These are phyloP conservation scores for Auricularia sp. DNA, from an alignment of 768 basidiomycete genomes.

Conservation along the genomic window DNA sequence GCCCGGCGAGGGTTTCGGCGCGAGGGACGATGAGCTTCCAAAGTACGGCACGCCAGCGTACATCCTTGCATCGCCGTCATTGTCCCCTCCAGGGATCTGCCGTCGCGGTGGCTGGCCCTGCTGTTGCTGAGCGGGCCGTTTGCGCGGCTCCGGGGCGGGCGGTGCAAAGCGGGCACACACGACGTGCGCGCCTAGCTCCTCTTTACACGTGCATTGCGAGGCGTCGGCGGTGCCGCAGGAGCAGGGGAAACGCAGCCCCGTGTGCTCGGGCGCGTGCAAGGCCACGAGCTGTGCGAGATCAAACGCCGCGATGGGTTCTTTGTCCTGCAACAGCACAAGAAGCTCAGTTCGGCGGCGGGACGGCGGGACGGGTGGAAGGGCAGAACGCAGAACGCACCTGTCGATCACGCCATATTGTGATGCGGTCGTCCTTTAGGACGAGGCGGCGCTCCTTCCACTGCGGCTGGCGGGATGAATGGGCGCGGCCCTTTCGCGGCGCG, in stretches of 20 bases:
- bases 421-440: neutral
- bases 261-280: neutral
- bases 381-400: neutral
- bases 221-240: neutral
- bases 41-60: neutral
- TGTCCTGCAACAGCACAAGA: neutral
- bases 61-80: neutral
- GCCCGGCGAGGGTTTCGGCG: neutral
- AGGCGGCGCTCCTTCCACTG: conserved; percentile 2
- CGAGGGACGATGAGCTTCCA: neutral
- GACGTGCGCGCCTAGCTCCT: neutral
- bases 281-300: neutral
- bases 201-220: neutral
- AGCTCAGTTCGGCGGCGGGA: too few species aligned
- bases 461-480: neutral
- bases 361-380: too few species aligned
- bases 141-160: neutral
- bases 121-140: neutral
- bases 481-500: neutral
- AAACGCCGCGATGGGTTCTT: neutral
- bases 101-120: neutral
- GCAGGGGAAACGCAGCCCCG: neutral
- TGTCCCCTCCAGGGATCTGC: neutral
- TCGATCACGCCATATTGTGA: neutral
- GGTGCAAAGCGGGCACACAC: neutral